Evolutionary conservation across 768 basidiomycete genomes (phyloP), one percentile per base, ranked within the genome.

Genomic region (Agrocybe chaxingu): DNA sequence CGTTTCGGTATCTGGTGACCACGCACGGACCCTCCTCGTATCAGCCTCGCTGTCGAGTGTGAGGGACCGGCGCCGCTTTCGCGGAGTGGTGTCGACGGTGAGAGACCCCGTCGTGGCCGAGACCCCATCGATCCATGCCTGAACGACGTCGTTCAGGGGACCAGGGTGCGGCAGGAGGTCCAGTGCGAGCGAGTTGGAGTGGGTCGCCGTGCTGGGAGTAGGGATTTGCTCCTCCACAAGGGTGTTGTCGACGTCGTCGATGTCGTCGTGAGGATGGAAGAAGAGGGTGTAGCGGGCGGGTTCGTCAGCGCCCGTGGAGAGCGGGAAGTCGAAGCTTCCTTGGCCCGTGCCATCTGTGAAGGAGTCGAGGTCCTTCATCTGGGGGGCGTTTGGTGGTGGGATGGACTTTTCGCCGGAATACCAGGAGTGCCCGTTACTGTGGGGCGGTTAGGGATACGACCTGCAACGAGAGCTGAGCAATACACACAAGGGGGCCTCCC

Each of bases 331-430:
- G 63, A 80, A 81, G 53, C 77, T 78, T 40, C 80, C 80, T 50
- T 66, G 63, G 11, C 70, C 73, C 7, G 77, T 79, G 31, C 80
- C 80, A 42, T 81, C 80, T n/a, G 79, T 80, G 68, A 83, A 83
- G 47, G 78, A 76, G 53, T 82, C 80, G 31, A 74, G 61, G 59
- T 83, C 81, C 63, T 77, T 81, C 58, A 83, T 57, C 51, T 70
- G 59, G 8, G 80, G 81, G 29, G 81, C 77, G 3, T 63, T 69
- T 12, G 77, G 74, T 33, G 66, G 57, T 48, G 62, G 55, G 47
- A 71, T 59, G 38, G 58, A 54, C 29, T 53, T 53, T 33, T 66
- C 63, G 45, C 47, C 55, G n/a, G 56, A 45, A 34, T 56, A 59
- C 59, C 58, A 55, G 51, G 47, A 41, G 45, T 60, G 54, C 13